Base-by-base conservation (phyloP, 371 early-diverging fungal genomes). In the Mortierella sp. region DNA sequence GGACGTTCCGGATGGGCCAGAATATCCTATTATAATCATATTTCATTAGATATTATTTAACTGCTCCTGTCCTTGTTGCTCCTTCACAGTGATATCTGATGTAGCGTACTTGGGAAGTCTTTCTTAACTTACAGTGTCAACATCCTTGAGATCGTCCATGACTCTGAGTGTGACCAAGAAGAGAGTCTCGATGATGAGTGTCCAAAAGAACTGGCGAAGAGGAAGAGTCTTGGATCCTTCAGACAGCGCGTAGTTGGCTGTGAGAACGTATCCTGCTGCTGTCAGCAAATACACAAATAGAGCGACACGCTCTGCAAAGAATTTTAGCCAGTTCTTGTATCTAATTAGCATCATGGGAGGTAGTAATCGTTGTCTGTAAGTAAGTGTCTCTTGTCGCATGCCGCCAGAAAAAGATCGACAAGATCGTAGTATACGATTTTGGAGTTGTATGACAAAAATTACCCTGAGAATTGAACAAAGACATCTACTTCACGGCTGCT, bases 391-490 rank as follows among this genome's bases (percentile, higher is more conserved):
- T n/a, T n/a, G n/a, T n/a, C n/a, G n/a, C n/a, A n/a, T n/a, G n/a
- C n/a, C n/a, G n/a, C n/a, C n/a, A n/a, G n/a, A n/a, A n/a, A n/a
- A n/a, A n/a, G n/a, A n/a, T n/a, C n/a, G n/a, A n/a, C n/a, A n/a
- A n/a, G n/a, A n/a, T n/a, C n/a, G n/a, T n/a, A n/a, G n/a, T n/a
- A n/a, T n/a, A n/a, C n/a, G n/a, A n/a, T n/a, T n/a, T n/a, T n/a
- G n/a, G 37, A 14, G 1, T 34, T 34, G 37, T 34, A 14, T 11
- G 14, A 14, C 37, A 14, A 7, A 14, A 17, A 34, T 21, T 71
- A 75, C 54, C 76, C 76, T 26, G 76, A 75, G 53, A 75, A 75
- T 44, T 75, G 76, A 31, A 75, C 70, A 69, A 75, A 75, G 57
- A 75, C 48, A 21, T 75, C 76, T 28, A 75, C 76, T 30, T 75